A percentile compares a stretch with the other conserved stretches of the same genome.
Conservation (phyloP, 805 yeast species). For the Metschnikowia rubicola region DNA sequence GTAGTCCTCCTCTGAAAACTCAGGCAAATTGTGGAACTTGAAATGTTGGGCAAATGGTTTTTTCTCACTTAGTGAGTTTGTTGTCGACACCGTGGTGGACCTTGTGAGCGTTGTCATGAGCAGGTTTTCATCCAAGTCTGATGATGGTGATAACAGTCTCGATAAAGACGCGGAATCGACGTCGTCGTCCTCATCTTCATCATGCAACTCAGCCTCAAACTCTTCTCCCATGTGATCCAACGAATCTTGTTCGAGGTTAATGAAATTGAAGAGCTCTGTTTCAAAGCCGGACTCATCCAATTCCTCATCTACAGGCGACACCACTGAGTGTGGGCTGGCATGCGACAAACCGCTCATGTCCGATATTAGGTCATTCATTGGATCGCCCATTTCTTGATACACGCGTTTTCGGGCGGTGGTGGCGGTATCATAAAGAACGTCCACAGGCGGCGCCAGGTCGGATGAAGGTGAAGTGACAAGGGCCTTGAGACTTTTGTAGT, state of each 20-base stretch:
- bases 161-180: slow-evolving; percentile 28
- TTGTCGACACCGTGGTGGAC: slow-evolving; percentile 40
- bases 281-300: slow-evolving; percentile 8
- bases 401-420: slow-evolving; percentile 19
- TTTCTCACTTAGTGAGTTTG: slow-evolving; percentile 20
- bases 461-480: slow-evolving; percentile 22
- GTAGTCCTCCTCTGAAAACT: slow-evolving; percentile 21
- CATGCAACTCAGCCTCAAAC: slow-evolving; percentile 8
- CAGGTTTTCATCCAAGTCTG: slow-evolving; percentile 31
- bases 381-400: slow-evolving; percentile 17
- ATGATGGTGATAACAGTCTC: slow-evolving; percentile 37
- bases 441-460: slow-evolving; percentile 2
- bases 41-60: slow-evolving; percentile 12
- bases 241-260: slow-evolving; percentile 26
- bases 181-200: slow-evolving; percentile 22
- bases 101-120: slow-evolving; percentile 40
- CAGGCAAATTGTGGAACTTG: slow-evolving; percentile 35
- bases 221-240: slow-evolving; percentile 11
- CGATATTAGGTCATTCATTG: slow-evolving; percentile 21
- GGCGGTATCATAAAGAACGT: slow-evolving; percentile 16
- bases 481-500: slow-evolving; percentile 35
- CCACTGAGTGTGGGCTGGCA: slow-evolving; percentile 12
- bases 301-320: slow-evolving; percentile 8
- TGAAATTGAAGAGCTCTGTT: slow-evolving; percentile 22
- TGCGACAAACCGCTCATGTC: slow-evolving; percentile 29